A percentile compares a stretch with the other conserved stretches of the same genome.
Evolutionary conservation across 169 alveolate species (phyloP).

Genomic region (Perkinsus chesapeaki): DNA sequence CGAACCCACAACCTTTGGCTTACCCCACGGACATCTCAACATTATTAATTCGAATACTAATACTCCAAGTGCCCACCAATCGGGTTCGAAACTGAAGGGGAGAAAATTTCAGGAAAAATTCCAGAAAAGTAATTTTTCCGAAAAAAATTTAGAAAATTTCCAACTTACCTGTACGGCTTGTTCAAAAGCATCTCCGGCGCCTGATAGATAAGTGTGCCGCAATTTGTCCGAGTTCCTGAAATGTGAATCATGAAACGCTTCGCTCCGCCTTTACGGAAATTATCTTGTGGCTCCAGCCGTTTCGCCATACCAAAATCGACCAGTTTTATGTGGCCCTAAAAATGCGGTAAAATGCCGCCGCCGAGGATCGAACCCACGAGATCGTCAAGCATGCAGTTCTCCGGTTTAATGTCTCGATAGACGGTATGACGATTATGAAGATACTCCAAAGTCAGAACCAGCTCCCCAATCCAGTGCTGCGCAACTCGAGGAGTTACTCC

Average conservation of each 20-base stretch:
- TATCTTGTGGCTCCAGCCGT: neutral
- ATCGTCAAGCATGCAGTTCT: neutral
- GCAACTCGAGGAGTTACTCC: neutral
- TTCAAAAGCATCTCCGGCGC: neutral
- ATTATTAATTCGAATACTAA: neutral
- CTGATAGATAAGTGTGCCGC: neutral
- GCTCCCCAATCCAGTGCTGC: neutral
- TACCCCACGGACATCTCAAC: neutral
- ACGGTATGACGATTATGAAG: neutral
- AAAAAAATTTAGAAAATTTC: no score
- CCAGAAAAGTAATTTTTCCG: neutral
- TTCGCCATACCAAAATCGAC: neutral
- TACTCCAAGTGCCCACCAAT: neutral
- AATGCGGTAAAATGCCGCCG: neutral
- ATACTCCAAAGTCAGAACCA: neutral
- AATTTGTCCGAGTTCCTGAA: neutral
- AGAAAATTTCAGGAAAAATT: no score
- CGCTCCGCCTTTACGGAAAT: neutral
- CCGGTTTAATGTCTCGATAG: neutral
- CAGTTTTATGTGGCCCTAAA: neutral
- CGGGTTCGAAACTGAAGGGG: neutral
- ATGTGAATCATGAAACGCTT: neutral
- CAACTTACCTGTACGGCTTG: neutral
- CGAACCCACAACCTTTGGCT: neutral
- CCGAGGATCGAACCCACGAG: neutral